These are phyloP conservation scores for Aspergillus leporis DNA, from an alignment of 495 filamentous ascomycete genomes.

Conservation along the genomic window DNA sequence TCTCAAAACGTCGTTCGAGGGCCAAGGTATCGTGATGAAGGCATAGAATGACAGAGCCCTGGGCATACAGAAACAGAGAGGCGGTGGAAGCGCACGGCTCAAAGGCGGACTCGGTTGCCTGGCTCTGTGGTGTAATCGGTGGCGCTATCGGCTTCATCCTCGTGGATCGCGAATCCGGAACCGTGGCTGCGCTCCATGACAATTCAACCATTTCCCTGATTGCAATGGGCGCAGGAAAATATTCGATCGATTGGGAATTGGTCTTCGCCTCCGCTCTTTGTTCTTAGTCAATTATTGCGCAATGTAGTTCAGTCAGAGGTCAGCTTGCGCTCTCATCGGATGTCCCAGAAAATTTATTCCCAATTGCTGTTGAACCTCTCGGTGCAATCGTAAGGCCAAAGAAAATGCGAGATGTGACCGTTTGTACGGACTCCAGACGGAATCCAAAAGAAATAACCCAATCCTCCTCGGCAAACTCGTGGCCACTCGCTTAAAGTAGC, in stretches of 20 bases:
- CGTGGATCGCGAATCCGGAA: constrained; percentile 29
- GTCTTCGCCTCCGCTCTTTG: background rate
- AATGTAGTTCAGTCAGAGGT: no score
- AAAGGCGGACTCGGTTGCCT: constrained; percentile 57
- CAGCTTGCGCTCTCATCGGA: no score
- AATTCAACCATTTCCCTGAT: constrained; percentile 30
- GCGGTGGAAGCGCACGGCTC: constrained; percentile 85
- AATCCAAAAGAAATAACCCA: background rate
- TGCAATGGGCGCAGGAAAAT: background rate
- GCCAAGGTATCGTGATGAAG: constrained; percentile 89
- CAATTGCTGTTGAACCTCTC: background rate
- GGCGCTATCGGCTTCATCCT: constrained; percentile 43
- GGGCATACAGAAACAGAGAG: constrained; percentile 82
- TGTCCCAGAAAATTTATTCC: no score
- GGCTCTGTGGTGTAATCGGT: constrained; percentile 34
- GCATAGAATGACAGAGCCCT: constrained; percentile 75
- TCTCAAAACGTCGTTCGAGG: constrained; percentile 82
- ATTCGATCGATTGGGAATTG: background rate
- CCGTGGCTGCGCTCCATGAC: constrained; percentile 33
- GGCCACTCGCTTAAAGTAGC: background rate
- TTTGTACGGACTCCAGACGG: background rate
- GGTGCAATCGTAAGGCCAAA: background rate
- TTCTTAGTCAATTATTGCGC: background rate
- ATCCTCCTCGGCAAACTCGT: background rate
- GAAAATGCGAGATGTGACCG: background rate